These are phyloP conservation scores for Eucalyptus marginata DNA, from an alignment of 345 rosid species.

Conservation along the genomic window DNA sequence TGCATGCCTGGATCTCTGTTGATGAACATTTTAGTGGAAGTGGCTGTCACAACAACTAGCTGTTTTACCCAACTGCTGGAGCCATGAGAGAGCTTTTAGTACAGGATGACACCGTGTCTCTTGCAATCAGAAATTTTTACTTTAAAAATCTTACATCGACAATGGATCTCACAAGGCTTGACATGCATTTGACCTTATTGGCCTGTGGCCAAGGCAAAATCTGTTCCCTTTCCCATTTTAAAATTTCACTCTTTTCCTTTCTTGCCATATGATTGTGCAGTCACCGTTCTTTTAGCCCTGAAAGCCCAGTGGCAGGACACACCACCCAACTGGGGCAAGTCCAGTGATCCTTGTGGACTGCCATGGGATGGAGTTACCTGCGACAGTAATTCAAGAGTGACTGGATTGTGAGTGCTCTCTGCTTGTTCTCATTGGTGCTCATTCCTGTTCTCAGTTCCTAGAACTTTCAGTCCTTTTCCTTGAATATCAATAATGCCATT, in stretches of 20 bases:
- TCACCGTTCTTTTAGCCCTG: slow-evolving; percentile 61
- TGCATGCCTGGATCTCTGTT: neutral
- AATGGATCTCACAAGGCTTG: neutral
- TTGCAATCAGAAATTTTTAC: neutral
- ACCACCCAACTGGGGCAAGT: slow-evolving; percentile 69
- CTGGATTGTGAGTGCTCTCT: slow-evolving; percentile 46
- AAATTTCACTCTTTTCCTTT: neutral
- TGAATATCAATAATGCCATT: neutral
- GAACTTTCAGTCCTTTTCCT: neutral
- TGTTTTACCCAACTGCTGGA: neutral
- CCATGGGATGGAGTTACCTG: slow-evolving; percentile 95
- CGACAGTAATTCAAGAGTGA: slow-evolving; percentile 45
- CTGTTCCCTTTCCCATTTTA: neutral
- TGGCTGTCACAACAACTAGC: neutral
- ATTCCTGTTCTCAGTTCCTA: neutral
- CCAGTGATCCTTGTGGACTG: slow-evolving; percentile 70
- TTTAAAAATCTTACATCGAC: neutral
- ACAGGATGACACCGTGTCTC: neutral
- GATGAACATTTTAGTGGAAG: neutral
- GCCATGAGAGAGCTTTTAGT: neutral
- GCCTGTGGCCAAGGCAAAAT: neutral
- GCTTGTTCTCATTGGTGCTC: neutral
- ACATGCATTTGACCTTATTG: neutral
- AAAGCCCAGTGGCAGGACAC: slow-evolving; percentile 62
- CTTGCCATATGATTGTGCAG: slow-evolving; percentile 11